These are phyloP conservation scores for Flagelloscypha sp. DNA, from an alignment of 768 basidiomycete species.

Conservation along the genomic window DNA sequence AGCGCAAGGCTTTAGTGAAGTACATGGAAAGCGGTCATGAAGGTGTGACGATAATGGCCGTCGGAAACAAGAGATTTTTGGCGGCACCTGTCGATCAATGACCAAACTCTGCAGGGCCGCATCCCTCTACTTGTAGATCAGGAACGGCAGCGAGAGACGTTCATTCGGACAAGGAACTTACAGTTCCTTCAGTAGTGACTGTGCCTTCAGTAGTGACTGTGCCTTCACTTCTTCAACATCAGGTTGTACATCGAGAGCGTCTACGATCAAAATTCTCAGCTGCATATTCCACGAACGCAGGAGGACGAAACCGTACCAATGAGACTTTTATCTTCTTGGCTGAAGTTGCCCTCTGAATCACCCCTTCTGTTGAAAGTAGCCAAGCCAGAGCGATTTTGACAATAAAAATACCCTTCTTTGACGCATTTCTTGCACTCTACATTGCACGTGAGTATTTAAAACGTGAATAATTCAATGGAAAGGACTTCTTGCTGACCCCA, in stretches of 20 bases:
- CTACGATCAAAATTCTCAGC: conserved; percentile 10
- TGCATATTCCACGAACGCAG: neutral
- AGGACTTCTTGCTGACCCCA: no score
- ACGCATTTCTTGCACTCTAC: conserved; percentile 30
- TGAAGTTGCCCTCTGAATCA: conserved; percentile 32
- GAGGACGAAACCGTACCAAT: conserved; percentile 16
- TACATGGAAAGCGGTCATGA: no score
- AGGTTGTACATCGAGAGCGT: conserved; percentile 32
- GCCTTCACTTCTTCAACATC: conserved; percentile 39
- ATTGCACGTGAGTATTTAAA: no score
- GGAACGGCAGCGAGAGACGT: no score
- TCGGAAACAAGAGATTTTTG: no score
- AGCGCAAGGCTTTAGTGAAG: no score
- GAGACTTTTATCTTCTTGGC: conserved; percentile 28
- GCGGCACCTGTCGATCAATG: no score
- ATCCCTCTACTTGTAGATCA: no score
- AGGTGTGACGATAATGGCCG: no score
- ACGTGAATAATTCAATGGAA: no score
- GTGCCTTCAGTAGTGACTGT: no score
- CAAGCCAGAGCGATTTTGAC: conserved; percentile 34
- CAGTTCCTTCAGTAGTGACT: conserved; percentile 36
- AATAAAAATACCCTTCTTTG: conserved; percentile 29
- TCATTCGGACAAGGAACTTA: conserved; percentile 39
- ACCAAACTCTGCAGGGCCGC: no score
- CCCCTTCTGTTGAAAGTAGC: conserved; percentile 23